phyloP scores from a whole-genome alignment of 1,139 yeast genomes.

The Yamadazyma mexicana region DNA sequence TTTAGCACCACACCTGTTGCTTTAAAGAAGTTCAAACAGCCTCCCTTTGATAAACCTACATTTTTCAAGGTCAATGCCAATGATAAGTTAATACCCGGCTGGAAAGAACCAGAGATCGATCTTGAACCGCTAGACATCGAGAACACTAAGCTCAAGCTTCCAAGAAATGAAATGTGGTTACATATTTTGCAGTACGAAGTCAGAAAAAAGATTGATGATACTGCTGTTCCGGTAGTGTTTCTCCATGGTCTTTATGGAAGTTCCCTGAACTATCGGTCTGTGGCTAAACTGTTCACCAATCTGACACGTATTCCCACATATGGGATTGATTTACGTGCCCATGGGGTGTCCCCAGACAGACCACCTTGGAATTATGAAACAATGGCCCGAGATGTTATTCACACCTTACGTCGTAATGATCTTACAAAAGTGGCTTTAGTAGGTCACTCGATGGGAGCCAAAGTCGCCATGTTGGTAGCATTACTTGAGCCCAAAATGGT shows the following conservation, averaged over 20 bases:
- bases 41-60: background rate
- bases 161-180: slow-evolving; percentile 1
- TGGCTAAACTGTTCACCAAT: slow-evolving; percentile 35
- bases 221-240: slow-evolving; percentile 35
- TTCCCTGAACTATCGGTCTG: slow-evolving; percentile 38
- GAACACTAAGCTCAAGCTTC: slow-evolving; percentile 3
- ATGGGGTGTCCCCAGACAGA: slow-evolving; percentile 48
- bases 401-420: slow-evolving; percentile 26
- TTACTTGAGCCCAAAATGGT: slow-evolving; percentile 39
- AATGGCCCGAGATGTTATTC: slow-evolving; percentile 44
- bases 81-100: background rate
- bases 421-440: slow-evolving; percentile 32
- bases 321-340: slow-evolving; percentile 53
- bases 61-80: background rate
- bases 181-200: slow-evolving; percentile 9
- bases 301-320: slow-evolving; percentile 30
- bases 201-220: background rate
- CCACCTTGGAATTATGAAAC: slow-evolving; percentile 44
- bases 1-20: background rate
- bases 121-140: slow-evolving; percentile 5
- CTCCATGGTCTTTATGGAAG: slow-evolving; percentile 54
- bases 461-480: slow-evolving; percentile 48
- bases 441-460: slow-evolving; percentile 60
- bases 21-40: background rate
- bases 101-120: slow-evolving; percentile 4